phyloP scores from a whole-genome alignment of 2,329 filamentous ascomycete genomes.

The Clonostachys byssicola region DNA sequence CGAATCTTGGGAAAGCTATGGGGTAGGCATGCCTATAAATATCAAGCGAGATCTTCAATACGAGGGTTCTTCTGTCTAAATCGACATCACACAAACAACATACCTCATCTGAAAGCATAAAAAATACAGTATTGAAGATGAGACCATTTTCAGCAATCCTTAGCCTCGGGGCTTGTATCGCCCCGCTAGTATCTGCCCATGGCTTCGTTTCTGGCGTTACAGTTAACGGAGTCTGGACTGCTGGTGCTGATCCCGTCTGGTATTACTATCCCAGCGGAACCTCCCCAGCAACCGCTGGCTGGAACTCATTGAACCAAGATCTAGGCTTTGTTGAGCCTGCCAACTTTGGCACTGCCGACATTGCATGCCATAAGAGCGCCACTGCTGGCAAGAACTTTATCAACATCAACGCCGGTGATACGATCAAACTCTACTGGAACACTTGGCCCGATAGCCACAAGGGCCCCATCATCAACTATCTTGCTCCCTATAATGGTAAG shows the following conservation, averaged over 20 bases:
- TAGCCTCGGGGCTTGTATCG: slow-evolving; percentile 3
- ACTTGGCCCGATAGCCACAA: slow-evolving; percentile 33
- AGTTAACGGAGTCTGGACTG: slow-evolving; percentile 6
- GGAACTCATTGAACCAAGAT: slow-evolving; percentile 33
- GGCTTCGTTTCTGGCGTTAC: slow-evolving; percentile 8
- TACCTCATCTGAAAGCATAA: too few relatives aligned
- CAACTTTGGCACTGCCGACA: slow-evolving; percentile 27
- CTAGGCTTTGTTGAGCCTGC: slow-evolving; percentile 42
- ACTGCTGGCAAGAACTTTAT: slow-evolving; percentile 25
- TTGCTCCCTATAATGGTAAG: slow-evolving; percentile 53
- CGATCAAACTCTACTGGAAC: slow-evolving; percentile 31
- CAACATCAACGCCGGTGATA: slow-evolving; percentile 27
- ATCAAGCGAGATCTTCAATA: too few relatives aligned
- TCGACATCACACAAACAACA: too few relatives aligned
- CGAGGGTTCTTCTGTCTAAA: too few relatives aligned
- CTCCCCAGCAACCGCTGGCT: slow-evolving; percentile 16
- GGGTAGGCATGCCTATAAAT: too few relatives aligned
- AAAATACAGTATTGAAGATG: too few relatives aligned
- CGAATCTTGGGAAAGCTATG: too few relatives aligned
- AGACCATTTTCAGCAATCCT: neutral
- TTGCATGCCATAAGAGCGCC: slow-evolving; percentile 38
- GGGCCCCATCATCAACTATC: slow-evolving; percentile 57
- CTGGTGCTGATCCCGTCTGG: slow-evolving; percentile 7
- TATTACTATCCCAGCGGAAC: slow-evolving; percentile 3
- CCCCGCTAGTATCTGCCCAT: slow-evolving; percentile 6